Conservation (phyloP, 1,284 basidiomycete genomes). For the Stereum hirsutum region DNA sequence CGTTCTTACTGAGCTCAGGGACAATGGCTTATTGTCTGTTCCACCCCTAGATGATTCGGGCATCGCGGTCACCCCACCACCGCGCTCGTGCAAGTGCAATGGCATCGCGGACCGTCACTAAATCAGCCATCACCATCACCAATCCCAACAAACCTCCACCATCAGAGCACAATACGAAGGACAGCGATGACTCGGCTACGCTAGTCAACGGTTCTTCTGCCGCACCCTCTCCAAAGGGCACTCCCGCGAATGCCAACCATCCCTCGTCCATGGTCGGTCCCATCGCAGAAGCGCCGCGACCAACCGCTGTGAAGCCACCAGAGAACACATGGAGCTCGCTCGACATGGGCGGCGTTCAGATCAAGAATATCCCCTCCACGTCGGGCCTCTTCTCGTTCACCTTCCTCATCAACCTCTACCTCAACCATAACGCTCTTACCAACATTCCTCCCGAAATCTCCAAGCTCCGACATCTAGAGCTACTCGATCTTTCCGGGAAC, state of each 20-base stretch:
- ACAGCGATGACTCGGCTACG: slow-evolving; percentile 4
- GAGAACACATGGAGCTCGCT: slow-evolving; percentile 84
- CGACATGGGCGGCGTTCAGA: slow-evolving; percentile 92
- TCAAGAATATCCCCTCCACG: slow-evolving; percentile 83
- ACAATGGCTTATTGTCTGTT: not conserved
- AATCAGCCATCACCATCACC: slow-evolving; percentile 76
- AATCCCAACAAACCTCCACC: slow-evolving; percentile 64
- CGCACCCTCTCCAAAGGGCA: slow-evolving; percentile 26
- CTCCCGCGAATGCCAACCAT: slow-evolving; percentile 41
- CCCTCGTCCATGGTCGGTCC: slow-evolving; percentile 69
- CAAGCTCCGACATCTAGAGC: slow-evolving; percentile 78
- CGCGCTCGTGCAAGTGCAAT: slow-evolving; percentile 73
- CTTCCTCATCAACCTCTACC: slow-evolving; percentile 90
- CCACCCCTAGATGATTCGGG: slow-evolving; percentile 53
- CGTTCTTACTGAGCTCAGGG: no score
- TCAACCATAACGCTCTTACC: slow-evolving; percentile 92
- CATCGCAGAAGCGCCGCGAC: slow-evolving; percentile 50
- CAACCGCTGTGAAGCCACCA: slow-evolving; percentile 46
- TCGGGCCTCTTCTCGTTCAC: slow-evolving; percentile 88
- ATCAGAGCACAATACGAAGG: slow-evolving; percentile 19
- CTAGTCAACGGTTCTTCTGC: slow-evolving; percentile 16
- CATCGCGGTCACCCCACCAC: slow-evolving; percentile 70
- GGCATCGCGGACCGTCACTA: slow-evolving; percentile 68
- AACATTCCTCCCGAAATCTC: slow-evolving; percentile 80
- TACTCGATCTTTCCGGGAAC: slow-evolving; percentile 93